Evolutionary conservation across 345 rosid species (phyloP).

Genomic region (Geranium rotundifolium): DNA sequence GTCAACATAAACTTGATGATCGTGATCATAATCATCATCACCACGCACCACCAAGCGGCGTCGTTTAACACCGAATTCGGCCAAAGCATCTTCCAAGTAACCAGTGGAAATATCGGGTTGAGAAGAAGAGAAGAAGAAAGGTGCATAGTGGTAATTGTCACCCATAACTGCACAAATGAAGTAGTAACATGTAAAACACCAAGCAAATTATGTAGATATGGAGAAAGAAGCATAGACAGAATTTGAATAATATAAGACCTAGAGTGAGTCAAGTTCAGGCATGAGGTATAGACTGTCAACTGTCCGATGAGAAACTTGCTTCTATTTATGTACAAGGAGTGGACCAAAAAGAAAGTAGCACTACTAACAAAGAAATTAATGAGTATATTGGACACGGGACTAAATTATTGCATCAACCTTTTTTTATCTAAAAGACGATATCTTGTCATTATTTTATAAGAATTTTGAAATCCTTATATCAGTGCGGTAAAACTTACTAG

Average conservation of each 20-base stretch:
- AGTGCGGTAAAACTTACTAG: too few relatives aligned
- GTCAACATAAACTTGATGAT: not conserved
- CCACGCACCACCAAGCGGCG: conserved; percentile 34
- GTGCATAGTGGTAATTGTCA: conserved; percentile 9
- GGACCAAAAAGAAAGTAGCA: too few relatives aligned
- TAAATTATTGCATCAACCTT: too few relatives aligned
- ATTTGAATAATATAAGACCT: conserved; percentile 19
- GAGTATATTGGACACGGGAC: too few relatives aligned
- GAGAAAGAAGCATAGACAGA: conserved; percentile 10
- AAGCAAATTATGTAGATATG: not conserved
- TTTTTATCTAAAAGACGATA: too few relatives aligned
- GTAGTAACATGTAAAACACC: not conserved
- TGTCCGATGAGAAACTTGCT: conserved; percentile 33
- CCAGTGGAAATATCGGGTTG: conserved; percentile 63
- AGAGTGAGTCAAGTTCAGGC: conserved; percentile 15
- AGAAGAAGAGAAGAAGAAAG: conserved; percentile 30
- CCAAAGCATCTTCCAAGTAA: conserved; percentile 74
- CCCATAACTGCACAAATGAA: conserved; percentile 31
- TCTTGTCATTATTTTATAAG: too few relatives aligned
- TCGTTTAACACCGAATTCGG: conserved; percentile 58
- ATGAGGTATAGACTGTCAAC: conserved; percentile 1
- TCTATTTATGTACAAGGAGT: too few relatives aligned
- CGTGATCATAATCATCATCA: not conserved
- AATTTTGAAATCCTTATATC: too few relatives aligned
- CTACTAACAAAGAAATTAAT: too few relatives aligned